phyloP scores from a whole-genome alignment of 2,329 filamentous ascomycete species.

The Thelonectria rubi region DNA sequence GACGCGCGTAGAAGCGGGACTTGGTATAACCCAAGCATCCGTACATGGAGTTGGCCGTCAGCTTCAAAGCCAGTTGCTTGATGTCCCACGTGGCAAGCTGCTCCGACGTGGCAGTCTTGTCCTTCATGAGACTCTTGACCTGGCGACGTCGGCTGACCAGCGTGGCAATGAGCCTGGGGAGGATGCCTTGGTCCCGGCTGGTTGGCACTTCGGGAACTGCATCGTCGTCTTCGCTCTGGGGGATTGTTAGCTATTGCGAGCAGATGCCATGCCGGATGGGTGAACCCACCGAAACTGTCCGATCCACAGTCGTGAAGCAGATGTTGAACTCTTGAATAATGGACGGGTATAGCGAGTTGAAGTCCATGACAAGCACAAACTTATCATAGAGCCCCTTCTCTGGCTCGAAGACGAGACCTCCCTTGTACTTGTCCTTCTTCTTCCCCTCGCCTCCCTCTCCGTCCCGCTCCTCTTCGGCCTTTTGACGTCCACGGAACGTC shows the following conservation, averaged over 20 bases:
- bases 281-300: slow-evolving; percentile 71
- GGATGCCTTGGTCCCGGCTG: slow-evolving; percentile 81
- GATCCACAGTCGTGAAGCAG: slow-evolving; percentile 96
- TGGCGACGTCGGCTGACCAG: slow-evolving; percentile 88
- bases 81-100: slow-evolving; percentile 96
- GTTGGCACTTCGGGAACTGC: slow-evolving; percentile 86
- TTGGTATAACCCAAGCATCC: slow-evolving; percentile 97
- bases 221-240: slow-evolving; percentile 75
- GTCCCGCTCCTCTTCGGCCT: slow-evolving; percentile 76
- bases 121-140: slow-evolving; percentile 97
- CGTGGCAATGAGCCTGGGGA: slow-evolving; percentile 90
- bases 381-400: slow-evolving; percentile 98
- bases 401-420: slow-evolving; percentile 96
- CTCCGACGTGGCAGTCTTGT: slow-evolving; percentile 84
- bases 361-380: slow-evolving; percentile 99
- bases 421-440: slow-evolving; percentile 99
- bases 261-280: not conserved
- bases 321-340: slow-evolving; percentile 99
- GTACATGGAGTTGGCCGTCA: slow-evolving; percentile 99
- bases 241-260: slow-evolving; percentile 40
- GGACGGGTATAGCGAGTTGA: slow-evolving; percentile 97
- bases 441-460: slow-evolving; percentile 79
- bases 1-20: slow-evolving; percentile 95
- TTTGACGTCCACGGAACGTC: slow-evolving; percentile 77
- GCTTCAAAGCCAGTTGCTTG: slow-evolving; percentile 94